Base-by-base conservation (phyloP, 192 early-diverging fungal genomes). In the Cladochytrium replicatum region DNA sequence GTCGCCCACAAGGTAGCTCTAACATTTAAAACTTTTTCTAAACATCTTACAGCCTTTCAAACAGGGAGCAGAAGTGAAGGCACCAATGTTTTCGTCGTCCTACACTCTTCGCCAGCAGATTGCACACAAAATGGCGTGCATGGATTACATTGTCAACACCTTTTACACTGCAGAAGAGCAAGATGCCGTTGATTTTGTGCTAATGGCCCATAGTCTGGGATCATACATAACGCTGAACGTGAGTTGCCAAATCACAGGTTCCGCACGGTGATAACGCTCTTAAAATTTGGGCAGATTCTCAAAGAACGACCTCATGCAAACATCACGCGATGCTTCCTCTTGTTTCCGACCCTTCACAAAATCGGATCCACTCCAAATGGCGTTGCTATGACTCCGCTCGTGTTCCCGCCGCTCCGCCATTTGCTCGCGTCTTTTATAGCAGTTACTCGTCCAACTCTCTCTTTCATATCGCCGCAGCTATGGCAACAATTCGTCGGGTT, bases 261-360 rank as follows among this genome's bases (percentile, higher is more conserved):
- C n/a, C n/a, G n/a, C n/a, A n/a, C n/a, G n/a, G n/a, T n/a, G n/a
- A n/a, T n/a, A n/a, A n/a, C 3, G 54, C 52, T 0, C 62, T 54
- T 8, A 69, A 69, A 34, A 57, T 73, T 27, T 5, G 31, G 42
- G 2, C 39, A 62, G 44, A 38, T 77, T 28, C 57, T 90, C 6
- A 74, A 78, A 34, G 71, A 69, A 30, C 66, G 80, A 4, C 79
- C 84, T 11, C 54, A 75, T 32, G 72, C 71, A 43, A 67, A 69
- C 19, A 77, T 91, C n/a, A 57, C 65, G 28, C 77, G 74, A 11
- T 43, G 83, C 3, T 77, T 87, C 48, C 60, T 63, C 0, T 61
- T 94, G 39, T 94, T 91, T 51, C 91, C 91, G 13, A 85, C 88
- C 0, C 52, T 94, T 6, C 81, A 81, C 21, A 56, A 78, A 17